phyloP scores from a whole-genome alignment of 1,284 basidiomycete genomes.

The Cerioporus squamosus region DNA sequence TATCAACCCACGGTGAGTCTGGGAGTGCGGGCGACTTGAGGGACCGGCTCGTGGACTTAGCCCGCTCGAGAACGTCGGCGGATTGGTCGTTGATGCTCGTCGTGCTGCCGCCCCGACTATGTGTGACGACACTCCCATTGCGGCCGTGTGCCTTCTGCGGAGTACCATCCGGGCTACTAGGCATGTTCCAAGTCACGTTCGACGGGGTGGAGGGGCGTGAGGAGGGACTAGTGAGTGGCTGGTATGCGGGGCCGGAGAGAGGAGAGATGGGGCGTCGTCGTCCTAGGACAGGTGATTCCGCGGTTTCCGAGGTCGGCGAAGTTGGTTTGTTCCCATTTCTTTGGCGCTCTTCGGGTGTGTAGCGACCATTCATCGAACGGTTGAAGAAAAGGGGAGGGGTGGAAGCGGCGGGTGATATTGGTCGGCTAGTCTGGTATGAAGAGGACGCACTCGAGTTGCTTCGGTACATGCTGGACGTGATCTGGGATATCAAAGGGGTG shows the following conservation, averaged over 20 bases:
- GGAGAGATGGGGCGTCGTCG: slow-evolving; percentile 72
- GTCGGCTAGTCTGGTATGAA: slow-evolving; percentile 42
- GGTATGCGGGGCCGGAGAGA: slow-evolving; percentile 60
- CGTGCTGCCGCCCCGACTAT: slow-evolving; percentile 61
- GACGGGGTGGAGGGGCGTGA: slow-evolving; percentile 61
- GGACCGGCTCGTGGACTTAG: slow-evolving; percentile 48
- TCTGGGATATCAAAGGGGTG: slow-evolving; percentile 36
- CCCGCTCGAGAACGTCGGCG: slow-evolving; percentile 37
- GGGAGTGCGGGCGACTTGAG: slow-evolving; percentile 60
- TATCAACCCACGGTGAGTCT: slow-evolving; percentile 58
- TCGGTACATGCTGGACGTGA: slow-evolving; percentile 45
- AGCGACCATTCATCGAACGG: slow-evolving; percentile 62
- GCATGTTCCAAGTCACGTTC: slow-evolving; percentile 61
- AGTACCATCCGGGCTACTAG: slow-evolving; percentile 24
- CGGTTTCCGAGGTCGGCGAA: slow-evolving; percentile 37
- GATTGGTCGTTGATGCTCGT: slow-evolving; percentile 33
- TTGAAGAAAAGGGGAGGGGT: slow-evolving; percentile 57
- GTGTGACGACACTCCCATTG: slow-evolving; percentile 42
- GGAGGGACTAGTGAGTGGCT: slow-evolving; percentile 47
- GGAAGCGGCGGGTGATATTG: slow-evolving; percentile 48
- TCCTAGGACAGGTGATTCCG: slow-evolving; percentile 52
- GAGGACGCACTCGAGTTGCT: slow-evolving; percentile 59
- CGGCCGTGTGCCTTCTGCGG: slow-evolving; percentile 30
- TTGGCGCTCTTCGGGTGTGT: slow-evolving; percentile 54
- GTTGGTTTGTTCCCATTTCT: slow-evolving; percentile 30